These are phyloP conservation scores for Juglanconis juglandina DNA, from an alignment of 2,329 filamentous ascomycete species.

Conservation along the genomic window DNA sequence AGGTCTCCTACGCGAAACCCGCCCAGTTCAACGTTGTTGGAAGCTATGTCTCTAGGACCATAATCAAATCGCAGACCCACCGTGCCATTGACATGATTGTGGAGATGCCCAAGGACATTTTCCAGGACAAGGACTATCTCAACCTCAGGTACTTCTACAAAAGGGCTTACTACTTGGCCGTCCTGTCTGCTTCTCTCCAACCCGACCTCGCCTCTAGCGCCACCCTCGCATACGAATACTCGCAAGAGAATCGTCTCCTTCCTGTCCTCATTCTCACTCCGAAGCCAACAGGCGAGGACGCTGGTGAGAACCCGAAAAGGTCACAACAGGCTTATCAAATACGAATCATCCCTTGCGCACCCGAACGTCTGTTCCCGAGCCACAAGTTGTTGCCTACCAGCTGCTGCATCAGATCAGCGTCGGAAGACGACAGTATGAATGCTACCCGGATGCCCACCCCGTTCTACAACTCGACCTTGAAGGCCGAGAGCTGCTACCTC, in stretches of 20 bases:
- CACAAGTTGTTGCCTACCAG: conserved; percentile 68
- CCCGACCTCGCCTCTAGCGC: conserved; percentile 51
- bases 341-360: conserved; percentile 72
- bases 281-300: conserved; percentile 22
- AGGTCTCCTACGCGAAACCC: conserved; percentile 73
- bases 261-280: conserved; percentile 56
- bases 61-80: conserved; percentile 58
- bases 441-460: conserved; percentile 55
- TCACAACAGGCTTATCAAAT: conserved; percentile 52
- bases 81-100: conserved; percentile 78
- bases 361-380: conserved; percentile 65
- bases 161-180: conserved; percentile 84
- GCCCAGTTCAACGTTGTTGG: conserved; percentile 81
- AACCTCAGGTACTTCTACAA: conserved; percentile 95
- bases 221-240: conserved; percentile 59
- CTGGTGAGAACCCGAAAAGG: neutral
- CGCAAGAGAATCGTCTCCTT: conserved; percentile 72
- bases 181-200: conserved; percentile 69
- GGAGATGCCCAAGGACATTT: conserved; percentile 74
- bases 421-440: conserved; percentile 37
- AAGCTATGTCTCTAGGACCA: conserved; percentile 76
- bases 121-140: conserved; percentile 92
- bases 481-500: conserved; percentile 70
- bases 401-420: conserved; percentile 62
- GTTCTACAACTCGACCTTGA: conserved; percentile 85